Percentiles rank a stretch among this genome's conserved stretches.
These are phyloP conservation scores for Hemisphaericaspora subhashii DNA, from an alignment of 1,139 yeast species.

Conservation along the genomic window DNA sequence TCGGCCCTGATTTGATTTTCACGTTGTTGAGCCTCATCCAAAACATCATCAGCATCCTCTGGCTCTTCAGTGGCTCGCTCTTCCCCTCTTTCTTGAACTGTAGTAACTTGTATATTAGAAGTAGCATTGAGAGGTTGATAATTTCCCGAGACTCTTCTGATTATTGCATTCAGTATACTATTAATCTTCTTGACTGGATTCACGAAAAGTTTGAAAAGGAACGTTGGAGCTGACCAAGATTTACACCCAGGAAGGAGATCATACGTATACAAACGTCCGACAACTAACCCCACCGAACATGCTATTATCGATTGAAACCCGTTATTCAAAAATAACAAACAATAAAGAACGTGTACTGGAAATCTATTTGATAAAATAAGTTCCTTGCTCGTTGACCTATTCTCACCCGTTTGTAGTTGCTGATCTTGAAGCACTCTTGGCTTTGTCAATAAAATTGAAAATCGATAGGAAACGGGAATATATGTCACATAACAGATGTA, in stretches of 20 bases:
- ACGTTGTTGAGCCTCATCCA: slow-evolving; percentile 23
- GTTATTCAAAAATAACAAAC: slow-evolving; percentile 54
- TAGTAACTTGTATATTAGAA: slow-evolving; percentile 12
- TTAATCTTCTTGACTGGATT: slow-evolving; percentile 22
- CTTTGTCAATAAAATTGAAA: slow-evolving; percentile 44
- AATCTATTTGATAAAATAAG: slow-evolving; percentile 56
- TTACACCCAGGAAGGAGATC: slow-evolving; percentile 63
- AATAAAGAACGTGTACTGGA: slow-evolving; percentile 52
- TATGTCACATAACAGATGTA: slow-evolving; percentile 55
- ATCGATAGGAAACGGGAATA: slow-evolving; percentile 63
- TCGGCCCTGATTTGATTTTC: slow-evolving; percentile 43
- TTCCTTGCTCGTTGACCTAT: slow-evolving; percentile 20
- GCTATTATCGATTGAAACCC: slow-evolving; percentile 53
- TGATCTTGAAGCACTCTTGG: slow-evolving; percentile 19
- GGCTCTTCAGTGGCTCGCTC: slow-evolving; percentile 13
- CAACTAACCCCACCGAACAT: slow-evolving; percentile 53
- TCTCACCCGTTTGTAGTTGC: background rate
- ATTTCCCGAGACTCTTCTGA: slow-evolving; percentile 10
- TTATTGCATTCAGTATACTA: slow-evolving; percentile 4
- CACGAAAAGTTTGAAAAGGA: slow-evolving; percentile 24
- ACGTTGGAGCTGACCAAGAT: slow-evolving; percentile 48
- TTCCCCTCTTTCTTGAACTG: background rate
- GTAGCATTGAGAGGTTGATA: slow-evolving; percentile 16
- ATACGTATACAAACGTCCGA: slow-evolving; percentile 56
- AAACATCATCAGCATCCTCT: slow-evolving; percentile 26